These are phyloP conservation scores for Pelargonium cotyledonis DNA, from an alignment of 441 rosid genomes.

Conservation along the genomic window DNA sequence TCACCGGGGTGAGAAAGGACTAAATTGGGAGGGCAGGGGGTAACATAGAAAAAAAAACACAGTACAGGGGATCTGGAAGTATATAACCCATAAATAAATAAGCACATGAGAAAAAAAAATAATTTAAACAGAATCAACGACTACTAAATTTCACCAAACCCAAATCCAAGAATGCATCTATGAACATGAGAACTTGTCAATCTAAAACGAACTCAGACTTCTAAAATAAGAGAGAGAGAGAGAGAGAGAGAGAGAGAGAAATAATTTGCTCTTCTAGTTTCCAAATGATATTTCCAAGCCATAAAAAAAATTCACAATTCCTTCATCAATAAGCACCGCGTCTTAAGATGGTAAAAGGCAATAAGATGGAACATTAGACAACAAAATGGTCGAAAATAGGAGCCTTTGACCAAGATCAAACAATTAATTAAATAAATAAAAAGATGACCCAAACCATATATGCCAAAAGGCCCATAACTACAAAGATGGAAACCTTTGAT, in stretches of 20 bases:
- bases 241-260: too few species aligned
- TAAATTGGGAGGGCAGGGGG: too few species aligned
- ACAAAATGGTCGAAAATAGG: background rate
- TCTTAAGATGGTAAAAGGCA: background rate
- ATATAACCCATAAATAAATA: too few species aligned
- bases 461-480: background rate
- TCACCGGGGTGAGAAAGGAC: too few species aligned
- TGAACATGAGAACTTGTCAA: background rate
- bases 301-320: too few species aligned
- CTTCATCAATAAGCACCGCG: background rate
- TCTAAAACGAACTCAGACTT: background rate
- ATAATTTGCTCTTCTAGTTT: too few species aligned
- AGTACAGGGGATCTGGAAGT: too few species aligned
- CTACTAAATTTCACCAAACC: background rate
- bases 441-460: background rate
- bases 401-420: background rate
- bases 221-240: too few species aligned
- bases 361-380: background rate
- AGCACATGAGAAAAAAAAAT: too few species aligned
- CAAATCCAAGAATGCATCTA: background rate
- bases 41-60: too few species aligned
- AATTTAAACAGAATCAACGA: background rate
- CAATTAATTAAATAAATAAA: too few species aligned
- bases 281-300: too few species aligned
- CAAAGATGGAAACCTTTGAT: background rate